A percentile compares a stretch with the other conserved stretches of the same genome.
These are phyloP conservation scores for Cyberlindnera bimundalis DNA, from an alignment of 805 yeast species.

Conservation along the genomic window DNA sequence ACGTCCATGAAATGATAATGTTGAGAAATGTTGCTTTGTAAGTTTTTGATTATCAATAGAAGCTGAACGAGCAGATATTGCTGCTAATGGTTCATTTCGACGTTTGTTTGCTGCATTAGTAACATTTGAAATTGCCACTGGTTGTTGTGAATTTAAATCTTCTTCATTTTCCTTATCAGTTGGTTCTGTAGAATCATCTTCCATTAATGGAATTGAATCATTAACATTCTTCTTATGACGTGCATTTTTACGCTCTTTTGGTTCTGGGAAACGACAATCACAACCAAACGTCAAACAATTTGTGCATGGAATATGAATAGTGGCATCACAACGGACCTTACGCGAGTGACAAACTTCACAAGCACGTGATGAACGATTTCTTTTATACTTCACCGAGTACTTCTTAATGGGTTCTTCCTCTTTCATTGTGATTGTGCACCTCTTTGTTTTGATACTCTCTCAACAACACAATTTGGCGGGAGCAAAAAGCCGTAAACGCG, in stretches of 20 bases:
- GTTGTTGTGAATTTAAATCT: too few species aligned
- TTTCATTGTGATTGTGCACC: slow-evolving; percentile 4
- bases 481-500: too few species aligned
- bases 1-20: slow-evolving; percentile 49
- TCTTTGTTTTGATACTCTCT: too few species aligned
- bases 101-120: slow-evolving; percentile 20
- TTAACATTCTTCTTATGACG: slow-evolving; percentile 26
- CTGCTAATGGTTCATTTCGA: slow-evolving; percentile 34
- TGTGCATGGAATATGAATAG: slow-evolving; percentile 54
- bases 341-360: slow-evolving; percentile 76
- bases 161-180: too few species aligned
- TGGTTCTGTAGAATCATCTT: too few species aligned
- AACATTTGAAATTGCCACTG: slow-evolving; percentile 17
- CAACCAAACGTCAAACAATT: slow-evolving; percentile 71
- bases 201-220: too few species aligned
- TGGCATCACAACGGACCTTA: slow-evolving; percentile 79
- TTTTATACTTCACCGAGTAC: slow-evolving; percentile 43
- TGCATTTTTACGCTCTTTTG: slow-evolving; percentile 40
- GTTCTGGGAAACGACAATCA: slow-evolving; percentile 66
- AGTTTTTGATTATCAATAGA: slow-evolving; percentile 27
- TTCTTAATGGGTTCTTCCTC: slow-evolving; percentile 19
- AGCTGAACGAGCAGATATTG: slow-evolving; percentile 31
- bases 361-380: slow-evolving; percentile 59
- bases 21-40: slow-evolving; percentile 18
- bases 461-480: too few species aligned